Base-by-base conservation (phyloP, 257 asterid species). In the Verbascum thapsus region DNA sequence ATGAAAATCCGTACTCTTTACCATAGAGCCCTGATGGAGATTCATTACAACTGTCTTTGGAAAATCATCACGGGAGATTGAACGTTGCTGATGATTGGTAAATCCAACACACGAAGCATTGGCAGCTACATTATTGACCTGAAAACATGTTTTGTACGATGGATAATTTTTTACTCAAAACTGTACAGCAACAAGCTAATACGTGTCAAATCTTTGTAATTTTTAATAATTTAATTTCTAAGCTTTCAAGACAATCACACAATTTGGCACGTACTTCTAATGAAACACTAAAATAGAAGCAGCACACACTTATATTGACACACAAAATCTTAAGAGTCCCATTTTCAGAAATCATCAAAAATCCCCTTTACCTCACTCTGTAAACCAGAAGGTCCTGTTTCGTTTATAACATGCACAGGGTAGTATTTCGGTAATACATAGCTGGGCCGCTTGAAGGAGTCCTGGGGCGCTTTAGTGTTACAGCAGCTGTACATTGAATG, bases 71-170 rank as follows among this genome's bases (percentile, higher is more conserved):
- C n/a, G n/a, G n/a, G n/a, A n/a, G n/a, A n/a, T n/a, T n/a, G n/a
- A n/a, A n/a, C n/a, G n/a, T n/a, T 78, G 74, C 87, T 85, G 57
- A 75, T 81, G 40, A 85, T 85, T n/a, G n/a, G n/a, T n/a, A n/a
- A n/a, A n/a, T n/a, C n/a, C n/a, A n/a, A n/a, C n/a, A n/a, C n/a
- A n/a, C 70, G 76, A 63, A 66, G 76, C 71, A 64, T 77, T 76
- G 74, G 70, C 80, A 10, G 85, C 79, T 43, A 71, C 66, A 71
- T 78, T 84, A 70, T 61, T 78, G 48, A 74, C 85, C 90, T 84
- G 80, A 10, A 66, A 72, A 70, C 19, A 53, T 34, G 18, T 41
- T 38, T 19, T n/a, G 41, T 52, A 64, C 6, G 53, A 22, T 57
- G 45, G 35, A 44, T 20, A 30, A 18, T 63, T 48, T 17, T 37